A percentile compares a stretch with the other conserved stretches of the same genome.
These are phyloP conservation scores for Dacryopinax spathularia DNA, from an alignment of 768 basidiomycete genomes.

Conservation along the genomic window DNA sequence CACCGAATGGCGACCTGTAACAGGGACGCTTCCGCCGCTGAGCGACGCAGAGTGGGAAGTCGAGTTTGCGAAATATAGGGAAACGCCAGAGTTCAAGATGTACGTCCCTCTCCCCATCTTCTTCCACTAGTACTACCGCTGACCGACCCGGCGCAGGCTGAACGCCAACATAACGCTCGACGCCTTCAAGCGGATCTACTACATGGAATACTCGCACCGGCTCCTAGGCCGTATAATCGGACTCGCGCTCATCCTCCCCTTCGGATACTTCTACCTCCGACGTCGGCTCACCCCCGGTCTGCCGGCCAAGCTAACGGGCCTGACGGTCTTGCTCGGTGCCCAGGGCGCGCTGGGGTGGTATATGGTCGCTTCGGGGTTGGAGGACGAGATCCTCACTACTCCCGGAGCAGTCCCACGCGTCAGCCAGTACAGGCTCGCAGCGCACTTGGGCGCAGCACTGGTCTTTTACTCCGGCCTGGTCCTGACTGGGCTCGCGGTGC, in stretches of 20 bases:
- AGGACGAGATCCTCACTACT: slow-evolving; percentile 61
- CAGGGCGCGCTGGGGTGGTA: slow-evolving; percentile 96
- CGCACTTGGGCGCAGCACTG: slow-evolving; percentile 85
- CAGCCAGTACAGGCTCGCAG: slow-evolving; percentile 89
- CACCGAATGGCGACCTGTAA: slow-evolving; percentile 92
- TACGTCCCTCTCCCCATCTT: slow-evolving; percentile 30
- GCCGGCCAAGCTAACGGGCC: slow-evolving; percentile 47
- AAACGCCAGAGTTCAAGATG: slow-evolving; percentile 91
- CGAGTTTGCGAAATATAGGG: slow-evolving; percentile 89
- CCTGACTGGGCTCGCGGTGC: slow-evolving; percentile 53
- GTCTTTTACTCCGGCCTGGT: slow-evolving; percentile 91
- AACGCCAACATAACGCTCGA: slow-evolving; percentile 77
- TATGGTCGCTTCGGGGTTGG: slow-evolving; percentile 96
- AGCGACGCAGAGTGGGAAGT: slow-evolving; percentile 59
- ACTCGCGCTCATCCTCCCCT: slow-evolving; percentile 66
- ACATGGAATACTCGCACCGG: slow-evolving; percentile 97
- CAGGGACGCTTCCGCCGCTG: slow-evolving; percentile 75
- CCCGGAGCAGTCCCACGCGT: slow-evolving; percentile 85
- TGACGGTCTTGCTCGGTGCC: slow-evolving; percentile 71
- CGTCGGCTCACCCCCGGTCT: slow-evolving; percentile 54
- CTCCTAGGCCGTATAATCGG: slow-evolving; percentile 81
- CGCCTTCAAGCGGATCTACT: slow-evolving; percentile 93
- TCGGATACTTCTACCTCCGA: slow-evolving; percentile 62
- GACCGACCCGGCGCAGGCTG: slow-evolving; percentile 38
- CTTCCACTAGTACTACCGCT: slow-evolving; percentile 6